Evolutionary conservation across 768 basidiomycete genomes (phyloP), one percentile per base, ranked within the genome.

Genomic region (Tremella fuciformis): DNA sequence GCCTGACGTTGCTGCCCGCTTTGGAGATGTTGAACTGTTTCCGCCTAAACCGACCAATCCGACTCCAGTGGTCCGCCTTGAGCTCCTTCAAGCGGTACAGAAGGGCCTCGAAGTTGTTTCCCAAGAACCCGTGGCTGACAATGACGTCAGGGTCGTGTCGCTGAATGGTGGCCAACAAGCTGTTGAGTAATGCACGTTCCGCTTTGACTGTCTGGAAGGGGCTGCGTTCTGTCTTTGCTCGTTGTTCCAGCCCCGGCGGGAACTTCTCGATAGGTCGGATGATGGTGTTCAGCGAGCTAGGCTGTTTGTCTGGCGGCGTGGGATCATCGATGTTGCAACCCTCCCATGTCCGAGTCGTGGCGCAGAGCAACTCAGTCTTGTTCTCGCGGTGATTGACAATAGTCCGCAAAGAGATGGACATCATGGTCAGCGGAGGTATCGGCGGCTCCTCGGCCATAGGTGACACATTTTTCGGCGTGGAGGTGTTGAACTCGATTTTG

Each of bases 351-450:
- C 94, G 81, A 2, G 86, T 84, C 0, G 88, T 87, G 1, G 84
- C 83, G 65, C 90, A 93, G 2, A 98, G 87, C 40, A 99, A 79
- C 76, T 99, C 96, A n/a, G 88, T 85, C 68, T 87, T 91, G 77
- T 96, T 98, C 69, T 89, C 88, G 39, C 85, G 83, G 75, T 97
- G 91, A 71, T 99, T 98, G 40, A 98, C 86, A 53, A 98, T 86
- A 0, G 91, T 92, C 18, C 93, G 85, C 37, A 91, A 76, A 55
- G 89, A 86, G 21, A 99, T 78, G 66, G 89, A 92, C 84, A 91
- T 88, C 37, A 97, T 82, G 0, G 89, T 98, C 55, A 99, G 75
- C 0, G 93, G 90, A 1, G 96, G 96, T 16, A 83, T 81, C 0
- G 79, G 66, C 67, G 93, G 89, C 2, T 82, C 81, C 51, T 93